A percentile compares a stretch with the other conserved stretches of the same genome.
phyloP scores from a whole-genome alignment of 1,284 basidiomycete species.

The Erythrobasidium hasegawianum region DNA sequence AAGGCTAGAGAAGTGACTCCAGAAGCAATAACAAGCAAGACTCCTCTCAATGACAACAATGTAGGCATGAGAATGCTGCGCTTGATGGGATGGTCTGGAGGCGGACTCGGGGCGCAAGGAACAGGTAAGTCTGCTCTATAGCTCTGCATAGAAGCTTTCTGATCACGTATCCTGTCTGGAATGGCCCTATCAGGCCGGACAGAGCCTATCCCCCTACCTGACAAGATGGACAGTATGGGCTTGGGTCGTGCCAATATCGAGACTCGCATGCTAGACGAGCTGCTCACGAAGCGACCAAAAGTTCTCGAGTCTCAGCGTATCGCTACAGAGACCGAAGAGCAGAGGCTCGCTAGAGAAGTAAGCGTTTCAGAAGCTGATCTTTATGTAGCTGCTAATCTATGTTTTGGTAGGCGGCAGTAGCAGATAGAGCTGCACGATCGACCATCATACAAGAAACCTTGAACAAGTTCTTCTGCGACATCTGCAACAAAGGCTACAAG shows the following conservation, averaged over 20 bases:
- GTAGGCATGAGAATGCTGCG: conserved; percentile 32
- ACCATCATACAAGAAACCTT: conserved; percentile 16
- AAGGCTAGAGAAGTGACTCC: conserved; percentile 19
- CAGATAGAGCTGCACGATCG: conserved; percentile 1
- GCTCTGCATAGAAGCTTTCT: neutral
- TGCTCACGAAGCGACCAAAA: conserved; percentile 21
- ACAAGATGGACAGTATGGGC: conserved; percentile 26
- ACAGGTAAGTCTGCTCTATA: conserved; percentile 2
- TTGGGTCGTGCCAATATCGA: conserved; percentile 32
- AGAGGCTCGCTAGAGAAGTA: conserved; percentile 24
- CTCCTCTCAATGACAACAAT: conserved; percentile 31
- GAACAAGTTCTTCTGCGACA: conserved; percentile 28
- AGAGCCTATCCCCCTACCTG: conserved; percentile 32
- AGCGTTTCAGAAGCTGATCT: neutral
- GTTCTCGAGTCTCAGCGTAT: conserved; percentile 28
- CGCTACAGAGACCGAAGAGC: conserved; percentile 25
- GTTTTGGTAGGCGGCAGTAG: conserved; percentile 7
- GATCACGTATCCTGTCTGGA: no score
- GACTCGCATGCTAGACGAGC: conserved; percentile 31
- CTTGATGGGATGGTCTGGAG: conserved; percentile 27
- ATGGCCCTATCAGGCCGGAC: conserved; percentile 13
- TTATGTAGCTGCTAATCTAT: no score
- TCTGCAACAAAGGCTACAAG: conserved; percentile 26
- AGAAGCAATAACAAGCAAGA: conserved; percentile 26
- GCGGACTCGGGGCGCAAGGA: conserved; percentile 23